Evolutionary conservation across 192 early-diverging fungal species (phyloP), one percentile per base, ranked within the genome.

Genomic region (Gaertneriomyces sp.): DNA sequence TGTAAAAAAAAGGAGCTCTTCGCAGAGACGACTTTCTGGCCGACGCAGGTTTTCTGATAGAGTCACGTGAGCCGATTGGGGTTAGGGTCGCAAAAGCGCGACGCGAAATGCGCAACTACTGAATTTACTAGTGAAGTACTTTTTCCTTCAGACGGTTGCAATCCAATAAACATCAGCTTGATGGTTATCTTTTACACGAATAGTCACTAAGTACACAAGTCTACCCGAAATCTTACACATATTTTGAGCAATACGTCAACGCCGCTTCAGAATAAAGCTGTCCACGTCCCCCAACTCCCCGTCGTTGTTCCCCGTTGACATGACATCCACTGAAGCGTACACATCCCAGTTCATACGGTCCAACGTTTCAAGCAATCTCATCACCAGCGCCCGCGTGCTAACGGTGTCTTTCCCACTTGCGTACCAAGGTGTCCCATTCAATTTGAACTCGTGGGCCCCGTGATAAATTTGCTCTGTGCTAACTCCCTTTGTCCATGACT

Each of bases 281-380:
- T 60, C 58, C 42, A 46, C 44, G 20, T 61, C 60, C 42, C 42
- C 60, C 19, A 41, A 16, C 14, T 45, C 43, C 5, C 5, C 39
- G 9, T n/a, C 49, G 16, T 64, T 39, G 20, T 6, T 19, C 49
- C 63, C 50, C 7, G 47, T 39, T 5, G 38, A 39, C 8, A n/a
- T 43, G 43, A 66, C 47, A 33, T 66, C 64, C 12, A 60, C 33
- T 2, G 64, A 58, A 14, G 64, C 54, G 40, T 66, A 66, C 25
- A 66, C 47, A 6, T 9, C 33, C 53, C 55, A 66, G 20, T 55
- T 55, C 9, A 41, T 5, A 6, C 50, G 39, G 14, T 16, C 10
- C n/a, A 66, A 43, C n/a, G 40, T 25, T 11, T 16, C 53, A 12
- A 66, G n/a, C 9, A 66, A 14, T n/a, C 47, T 47, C 33, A 58